These are phyloP conservation scores for Mycocentrospora acerina DNA, from an alignment of 2,329 filamentous ascomycete genomes.

Conservation along the genomic window DNA sequence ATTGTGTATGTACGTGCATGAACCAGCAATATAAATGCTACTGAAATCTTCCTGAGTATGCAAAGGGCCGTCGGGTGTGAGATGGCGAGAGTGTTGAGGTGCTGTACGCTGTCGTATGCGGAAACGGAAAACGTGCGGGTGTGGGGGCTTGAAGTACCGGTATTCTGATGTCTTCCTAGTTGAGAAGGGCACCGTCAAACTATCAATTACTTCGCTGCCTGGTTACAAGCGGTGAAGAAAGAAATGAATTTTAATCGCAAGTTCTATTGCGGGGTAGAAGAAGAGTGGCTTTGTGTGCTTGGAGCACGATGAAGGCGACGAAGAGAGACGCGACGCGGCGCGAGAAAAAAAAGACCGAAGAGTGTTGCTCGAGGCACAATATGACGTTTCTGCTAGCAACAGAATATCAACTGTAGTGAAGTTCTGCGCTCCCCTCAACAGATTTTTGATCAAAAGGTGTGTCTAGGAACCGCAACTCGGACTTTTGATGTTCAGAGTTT, in stretches of 20 bases:
- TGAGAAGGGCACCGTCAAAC: conserved; percentile 17
- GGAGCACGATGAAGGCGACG: conserved; percentile 5
- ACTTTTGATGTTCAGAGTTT: too few relatives aligned
- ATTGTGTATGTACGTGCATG: background rate
- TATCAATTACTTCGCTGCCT: conserved; percentile 4
- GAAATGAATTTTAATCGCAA: conserved; percentile 10
- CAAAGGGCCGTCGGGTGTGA: conserved; percentile 6
- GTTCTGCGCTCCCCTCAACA: too few relatives aligned
- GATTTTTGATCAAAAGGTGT: too few relatives aligned
- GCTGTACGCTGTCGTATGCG: conserved; percentile 10
- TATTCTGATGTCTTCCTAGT: conserved; percentile 2
- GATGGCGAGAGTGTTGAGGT: conserved; percentile 3
- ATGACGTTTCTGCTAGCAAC: too few relatives aligned
- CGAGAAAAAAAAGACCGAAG: background rate
- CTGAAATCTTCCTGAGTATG: conserved; percentile 1
- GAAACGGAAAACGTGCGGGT: conserved; percentile 11
- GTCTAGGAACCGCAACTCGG: too few relatives aligned
- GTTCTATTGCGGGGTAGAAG: conserved; percentile 9
- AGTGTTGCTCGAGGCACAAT: background rate
- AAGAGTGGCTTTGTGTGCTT: background rate
- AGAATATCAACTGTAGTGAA: too few relatives aligned
- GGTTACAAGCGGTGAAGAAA: conserved; percentile 4
- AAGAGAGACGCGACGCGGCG: conserved; percentile 4
- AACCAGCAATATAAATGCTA: background rate
- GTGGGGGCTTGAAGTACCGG: conserved; percentile 1